phyloP scores from a whole-genome alignment of 352 stramenopile species.

The Pythium phragmiticola region DNA sequence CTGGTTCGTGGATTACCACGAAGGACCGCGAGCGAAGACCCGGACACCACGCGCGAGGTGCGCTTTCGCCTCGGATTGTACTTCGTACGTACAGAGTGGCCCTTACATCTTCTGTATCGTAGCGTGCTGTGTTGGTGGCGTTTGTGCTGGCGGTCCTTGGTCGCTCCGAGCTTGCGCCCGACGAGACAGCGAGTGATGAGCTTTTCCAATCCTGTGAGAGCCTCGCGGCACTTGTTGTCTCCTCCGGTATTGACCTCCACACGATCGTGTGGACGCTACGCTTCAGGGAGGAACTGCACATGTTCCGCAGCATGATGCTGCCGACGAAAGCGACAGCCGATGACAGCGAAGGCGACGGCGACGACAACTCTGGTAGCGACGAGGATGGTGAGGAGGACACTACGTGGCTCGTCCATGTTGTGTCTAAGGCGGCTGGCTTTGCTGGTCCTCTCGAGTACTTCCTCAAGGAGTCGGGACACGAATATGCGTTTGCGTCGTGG shows the following conservation, averaged over 20 bases:
- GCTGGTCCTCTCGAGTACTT: constrained; percentile 47
- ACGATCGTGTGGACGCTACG: constrained; percentile 49
- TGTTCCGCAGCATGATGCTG: constrained; percentile 39
- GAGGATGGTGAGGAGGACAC: constrained; percentile 6
- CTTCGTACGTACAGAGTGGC: neutral
- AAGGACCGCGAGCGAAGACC: neutral
- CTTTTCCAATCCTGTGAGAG: constrained; percentile 6
- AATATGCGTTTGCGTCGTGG: constrained; percentile 63
- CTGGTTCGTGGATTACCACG: constrained; percentile 17
- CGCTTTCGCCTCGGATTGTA: neutral
- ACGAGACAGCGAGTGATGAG: neutral
- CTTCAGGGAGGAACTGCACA: constrained; percentile 53
- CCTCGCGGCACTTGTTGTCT: constrained; percentile 33
- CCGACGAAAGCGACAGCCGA: constrained; percentile 22
- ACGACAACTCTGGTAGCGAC: constrained; percentile 26
- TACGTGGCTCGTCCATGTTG: constrained; percentile 34
- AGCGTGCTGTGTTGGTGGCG: constrained; percentile 29
- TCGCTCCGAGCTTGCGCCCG: constrained; percentile 6
- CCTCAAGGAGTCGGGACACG: constrained; percentile 40
- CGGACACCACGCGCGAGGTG: constrained; percentile 24
- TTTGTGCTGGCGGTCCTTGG: constrained; percentile 23
- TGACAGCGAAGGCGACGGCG: constrained; percentile 11
- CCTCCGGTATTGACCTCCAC: constrained; percentile 35
- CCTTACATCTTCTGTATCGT: neutral
- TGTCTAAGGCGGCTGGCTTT: constrained; percentile 34